Percentiles rank a stretch among this genome's conserved stretches.
Conservation (phyloP, 371 early-diverging fungal genomes). For the Gilbertella persicaria region DNA sequence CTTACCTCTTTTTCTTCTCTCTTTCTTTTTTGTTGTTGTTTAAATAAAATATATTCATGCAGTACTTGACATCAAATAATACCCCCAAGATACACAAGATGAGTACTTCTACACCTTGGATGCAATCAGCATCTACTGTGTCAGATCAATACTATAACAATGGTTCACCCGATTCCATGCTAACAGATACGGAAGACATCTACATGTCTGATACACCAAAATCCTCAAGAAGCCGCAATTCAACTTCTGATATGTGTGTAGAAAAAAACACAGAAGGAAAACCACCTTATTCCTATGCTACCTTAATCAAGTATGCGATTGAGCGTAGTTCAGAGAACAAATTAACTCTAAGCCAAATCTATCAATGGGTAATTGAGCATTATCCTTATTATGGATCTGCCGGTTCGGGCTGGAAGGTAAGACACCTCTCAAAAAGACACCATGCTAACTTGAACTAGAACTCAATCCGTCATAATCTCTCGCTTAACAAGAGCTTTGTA, state of each 20-base stretch:
- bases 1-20: conserved; percentile 4
- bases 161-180: background rate
- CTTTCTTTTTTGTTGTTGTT: conserved; percentile 8
- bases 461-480: conserved; percentile 97
- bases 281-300: conserved; percentile 90
- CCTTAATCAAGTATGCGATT: conserved; percentile 88
- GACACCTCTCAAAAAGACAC: background rate
- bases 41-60: conserved; percentile 17
- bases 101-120: conserved; percentile 16
- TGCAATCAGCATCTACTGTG: conserved; percentile 12
- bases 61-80: conserved; percentile 19
- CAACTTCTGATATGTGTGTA: conserved; percentile 20
- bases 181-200: conserved; percentile 4
- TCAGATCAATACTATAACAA: conserved; percentile 8
- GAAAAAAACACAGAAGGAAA: conserved; percentile 47
- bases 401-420: conserved; percentile 80
- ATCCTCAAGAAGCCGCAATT: conserved; percentile 11
- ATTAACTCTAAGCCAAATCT: conserved; percentile 87
- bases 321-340: conserved; percentile 63
- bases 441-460: conserved; percentile 59
- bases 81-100: conserved; percentile 18
- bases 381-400: conserved; percentile 81
- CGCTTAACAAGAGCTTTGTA: conserved; percentile 93
- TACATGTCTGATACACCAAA: conserved; percentile 18
- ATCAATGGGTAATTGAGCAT: conserved; percentile 78